These are phyloP conservation scores for Vaccinium vitisidaea DNA, from an alignment of 148 eudicot species.

Conservation along the genomic window DNA sequence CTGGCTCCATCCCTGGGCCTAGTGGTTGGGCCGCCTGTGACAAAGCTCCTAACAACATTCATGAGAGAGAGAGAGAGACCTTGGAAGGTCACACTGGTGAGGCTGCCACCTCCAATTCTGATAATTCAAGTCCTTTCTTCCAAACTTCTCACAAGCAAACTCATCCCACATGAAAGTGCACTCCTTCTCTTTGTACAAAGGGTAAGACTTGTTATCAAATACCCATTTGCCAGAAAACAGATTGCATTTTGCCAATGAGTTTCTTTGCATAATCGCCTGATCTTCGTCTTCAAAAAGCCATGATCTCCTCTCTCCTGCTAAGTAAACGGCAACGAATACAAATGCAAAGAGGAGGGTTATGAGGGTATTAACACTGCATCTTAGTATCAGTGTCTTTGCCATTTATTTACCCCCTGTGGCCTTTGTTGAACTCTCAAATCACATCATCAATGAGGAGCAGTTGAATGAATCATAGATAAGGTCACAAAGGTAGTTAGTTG, in stretches of 20 bases:
- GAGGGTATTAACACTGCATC: conserved; percentile 51
- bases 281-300: conserved; percentile 17
- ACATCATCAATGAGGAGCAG: conserved; percentile 10
- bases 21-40: too few relatives aligned
- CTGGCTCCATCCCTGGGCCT: too few relatives aligned
- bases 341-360: conserved; percentile 34
- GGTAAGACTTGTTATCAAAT: conserved; percentile 60
- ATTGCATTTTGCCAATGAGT: conserved; percentile 37
- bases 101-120: conserved; percentile 96
- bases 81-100: conserved; percentile 72
- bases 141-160: conserved; percentile 71
- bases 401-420: conserved; percentile 1
- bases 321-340: conserved; percentile 39
- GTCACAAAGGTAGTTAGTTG: not conserved
- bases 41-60: too few relatives aligned
- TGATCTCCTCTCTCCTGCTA: conserved; percentile 22
- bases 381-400: conserved; percentile 31
- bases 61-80: conserved; percentile 36
- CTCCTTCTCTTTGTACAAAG: conserved; percentile 65
- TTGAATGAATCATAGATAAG: not conserved
- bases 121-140: conserved; percentile 67
- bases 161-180: conserved; percentile 76
- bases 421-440: conserved; percentile 1
- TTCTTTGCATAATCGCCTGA: not conserved
- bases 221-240: conserved; percentile 84